phyloP scores from a whole-genome alignment of 106 monocot genomes.

The Dendrobium nobile region DNA sequence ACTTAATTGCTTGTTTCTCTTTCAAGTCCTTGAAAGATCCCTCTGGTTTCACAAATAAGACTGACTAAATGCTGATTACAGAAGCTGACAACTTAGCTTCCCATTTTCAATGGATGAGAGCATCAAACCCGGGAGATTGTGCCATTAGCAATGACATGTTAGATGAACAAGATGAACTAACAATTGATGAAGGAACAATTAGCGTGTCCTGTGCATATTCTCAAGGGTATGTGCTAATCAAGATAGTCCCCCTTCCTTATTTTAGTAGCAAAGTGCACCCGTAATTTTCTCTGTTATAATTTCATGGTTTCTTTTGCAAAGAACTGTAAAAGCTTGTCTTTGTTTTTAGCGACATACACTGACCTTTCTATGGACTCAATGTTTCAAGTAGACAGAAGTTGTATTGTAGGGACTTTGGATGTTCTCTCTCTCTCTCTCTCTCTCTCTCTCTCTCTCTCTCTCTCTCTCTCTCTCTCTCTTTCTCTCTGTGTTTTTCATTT shows the following conservation, averaged over 20 bases:
- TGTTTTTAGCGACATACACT: background rate
- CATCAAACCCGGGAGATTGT: conserved; percentile 23
- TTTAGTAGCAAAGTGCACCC: background rate
- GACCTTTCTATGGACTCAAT: no score
- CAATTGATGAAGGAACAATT: conserved; percentile 48
- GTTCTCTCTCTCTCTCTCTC: no score
- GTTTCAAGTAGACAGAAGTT: no score
- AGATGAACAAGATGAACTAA: conserved; percentile 39
- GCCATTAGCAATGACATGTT: conserved; percentile 20
- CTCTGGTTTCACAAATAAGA: conserved; percentile 23
- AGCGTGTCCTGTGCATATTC: conserved; percentile 43
- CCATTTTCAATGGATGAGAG: conserved; percentile 36
- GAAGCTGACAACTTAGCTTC: conserved; percentile 38
- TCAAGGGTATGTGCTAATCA: conserved; percentile 29
- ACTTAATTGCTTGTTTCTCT: conserved; percentile 13
- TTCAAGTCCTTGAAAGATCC: conserved; percentile 13
- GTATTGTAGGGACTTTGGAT: no score
- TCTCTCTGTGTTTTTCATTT: background rate
- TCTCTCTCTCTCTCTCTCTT: no score
- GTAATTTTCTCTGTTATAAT: background rate
- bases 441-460: no score
- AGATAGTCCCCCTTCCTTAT: background rate
- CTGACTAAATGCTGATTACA: conserved; percentile 28
- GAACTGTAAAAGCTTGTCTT: background rate
- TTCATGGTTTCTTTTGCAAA: background rate